Percentiles rank a stretch among this genome's conserved stretches.
These are phyloP conservation scores for Ruellia speciosa DNA, from an alignment of 305 asterid species.

Conservation along the genomic window DNA sequence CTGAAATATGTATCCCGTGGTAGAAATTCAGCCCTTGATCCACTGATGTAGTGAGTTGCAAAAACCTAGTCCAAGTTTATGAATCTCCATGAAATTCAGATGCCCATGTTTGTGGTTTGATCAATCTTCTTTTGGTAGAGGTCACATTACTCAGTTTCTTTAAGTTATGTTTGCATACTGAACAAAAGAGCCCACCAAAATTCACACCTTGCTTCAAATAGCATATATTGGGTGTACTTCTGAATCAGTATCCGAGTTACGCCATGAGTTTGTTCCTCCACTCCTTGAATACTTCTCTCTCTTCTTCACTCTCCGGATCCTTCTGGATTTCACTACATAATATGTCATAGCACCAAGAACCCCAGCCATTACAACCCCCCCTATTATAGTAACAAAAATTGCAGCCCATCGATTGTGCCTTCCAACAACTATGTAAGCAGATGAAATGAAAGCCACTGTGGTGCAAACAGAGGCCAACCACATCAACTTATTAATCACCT, in stretches of 20 bases:
- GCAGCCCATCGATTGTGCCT: conserved; percentile 62
- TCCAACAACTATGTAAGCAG: conserved; percentile 67
- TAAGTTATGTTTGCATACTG: background rate
- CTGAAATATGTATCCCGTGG: background rate
- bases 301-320: conserved; percentile 55
- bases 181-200: background rate
- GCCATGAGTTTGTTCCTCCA: conserved; percentile 53
- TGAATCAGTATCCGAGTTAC: conserved; percentile 49
- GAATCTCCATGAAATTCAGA: background rate
- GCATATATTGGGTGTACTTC: conserved; percentile 67
- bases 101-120: background rate
- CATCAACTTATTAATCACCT: conserved; percentile 74
- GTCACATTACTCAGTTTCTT: background rate
- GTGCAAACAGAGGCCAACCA: conserved; percentile 94
- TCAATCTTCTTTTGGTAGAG: background rate
- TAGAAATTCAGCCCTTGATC: background rate
- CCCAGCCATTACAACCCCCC: conserved; percentile 58
- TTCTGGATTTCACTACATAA: conserved; percentile 61
- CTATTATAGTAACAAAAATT: conserved; percentile 48
- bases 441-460: conserved; percentile 70
- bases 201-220: conserved; percentile 27
- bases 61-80: background rate
- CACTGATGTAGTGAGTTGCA: background rate
- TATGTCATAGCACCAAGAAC: conserved; percentile 72
- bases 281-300: conserved; percentile 50